Base-by-base conservation (phyloP, 2,329 filamentous ascomycete species). In the Ophiosphaerella herpotricha region DNA sequence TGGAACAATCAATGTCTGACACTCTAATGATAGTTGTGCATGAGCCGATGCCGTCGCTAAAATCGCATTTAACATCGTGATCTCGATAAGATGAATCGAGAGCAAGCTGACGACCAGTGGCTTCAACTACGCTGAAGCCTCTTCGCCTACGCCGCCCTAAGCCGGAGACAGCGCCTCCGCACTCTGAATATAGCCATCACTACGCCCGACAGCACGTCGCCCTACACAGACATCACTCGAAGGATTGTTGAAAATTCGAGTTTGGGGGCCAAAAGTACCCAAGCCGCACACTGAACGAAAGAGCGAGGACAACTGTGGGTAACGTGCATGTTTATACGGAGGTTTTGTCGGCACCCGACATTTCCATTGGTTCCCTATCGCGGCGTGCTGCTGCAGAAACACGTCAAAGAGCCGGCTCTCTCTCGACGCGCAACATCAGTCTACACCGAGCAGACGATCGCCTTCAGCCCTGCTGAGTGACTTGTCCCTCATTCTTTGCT, bases 381-480 rank as follows among this genome's bases (percentile, higher is more conserved):
- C 61, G 44, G 58, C 57, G 55, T 63, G 61, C 57, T 63, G 62
- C 62, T 63, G 62, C 62, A 64, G 55, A 55, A 68, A 66, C 69
- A 72, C 69, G 69, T 72, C 69, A 72, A 29, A 71, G 55, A 60
- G 58, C 54, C 55, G 44, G 52, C 54, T 59, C 57, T 60, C 54
- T 46, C 54, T 51, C 58, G 60, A 55, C 55, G 53, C 60, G 54
- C 66, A 55, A 55, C 60, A 54, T 50, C 61, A 49, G 51, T 55
- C 60, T 64, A 63, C 67, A 58, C 54, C 63, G 58, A 57, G 60
- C 62, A 55, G 56, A 60, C 55, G 52, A 50, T 60, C 59, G 53
- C 53, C 57, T 50, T 50, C 58, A 68, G 63, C 68, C 61, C 60
- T 61, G 60, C 57, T 58, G 61, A 62, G 50, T 48, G 57, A 49